Evolutionary conservation across 805 yeast genomes (phyloP).

Genomic region (Candida tibetensis): DNA sequence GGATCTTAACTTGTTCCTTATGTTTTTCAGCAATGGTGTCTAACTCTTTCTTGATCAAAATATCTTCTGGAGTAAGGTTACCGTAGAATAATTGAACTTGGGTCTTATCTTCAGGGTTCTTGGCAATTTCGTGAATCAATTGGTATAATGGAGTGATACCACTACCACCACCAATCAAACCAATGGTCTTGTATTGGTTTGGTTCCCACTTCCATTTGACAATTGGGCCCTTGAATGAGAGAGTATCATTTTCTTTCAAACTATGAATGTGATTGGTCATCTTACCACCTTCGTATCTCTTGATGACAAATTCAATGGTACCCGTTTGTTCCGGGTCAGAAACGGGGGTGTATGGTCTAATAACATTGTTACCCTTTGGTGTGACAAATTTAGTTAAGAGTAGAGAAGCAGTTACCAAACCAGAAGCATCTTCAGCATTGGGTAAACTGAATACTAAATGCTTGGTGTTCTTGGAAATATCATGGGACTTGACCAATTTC

Average conservation of each 20-base stretch:
- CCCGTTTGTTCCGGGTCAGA: constrained; percentile 71
- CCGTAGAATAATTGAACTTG: constrained; percentile 83
- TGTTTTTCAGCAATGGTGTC: constrained; percentile 62
- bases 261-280: constrained; percentile 70
- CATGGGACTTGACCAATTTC: constrained; percentile 44
- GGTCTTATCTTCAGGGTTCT: constrained; percentile 84
- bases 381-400: constrained; percentile 78
- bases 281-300: constrained; percentile 82
- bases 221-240: constrained; percentile 92
- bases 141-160: constrained; percentile 97
- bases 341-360: constrained; percentile 89
- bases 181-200: constrained; percentile 76
- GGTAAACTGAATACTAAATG: constrained; percentile 70
- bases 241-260: constrained; percentile 74
- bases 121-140: constrained; percentile 69
- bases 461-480: constrained; percentile 62
- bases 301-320: constrained; percentile 72
- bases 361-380: constrained; percentile 78
- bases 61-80: constrained; percentile 71
- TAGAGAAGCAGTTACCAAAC: constrained; percentile 76
- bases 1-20: constrained; percentile 75
- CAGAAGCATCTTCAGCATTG: constrained; percentile 62
- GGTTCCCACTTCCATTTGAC: constrained; percentile 88
- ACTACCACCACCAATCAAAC: constrained; percentile 91
- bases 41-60: constrained; percentile 73